Evolutionary conservation across 2,329 filamentous ascomycete species (phyloP).

Genomic region (Byssothecium circinans): DNA sequence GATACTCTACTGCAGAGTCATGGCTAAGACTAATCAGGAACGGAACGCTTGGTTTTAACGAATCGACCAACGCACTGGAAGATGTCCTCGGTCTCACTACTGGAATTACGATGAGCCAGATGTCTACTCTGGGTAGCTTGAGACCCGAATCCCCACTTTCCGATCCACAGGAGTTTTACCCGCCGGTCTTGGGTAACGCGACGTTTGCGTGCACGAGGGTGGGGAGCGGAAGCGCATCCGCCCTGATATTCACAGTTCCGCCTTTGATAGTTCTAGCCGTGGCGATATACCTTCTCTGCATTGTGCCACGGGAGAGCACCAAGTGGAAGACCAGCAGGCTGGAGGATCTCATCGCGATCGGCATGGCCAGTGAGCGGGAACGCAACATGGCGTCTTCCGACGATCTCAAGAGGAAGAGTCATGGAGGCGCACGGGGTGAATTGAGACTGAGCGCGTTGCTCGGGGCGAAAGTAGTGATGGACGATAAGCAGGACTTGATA

Average conservation of each 20-base stretch:
- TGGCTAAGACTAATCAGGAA: constrained; percentile 5
- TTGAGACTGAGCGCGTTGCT: neutral
- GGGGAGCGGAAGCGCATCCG: constrained; percentile 2
- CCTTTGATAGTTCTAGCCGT: constrained; percentile 4
- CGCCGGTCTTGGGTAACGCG: constrained; percentile 4
- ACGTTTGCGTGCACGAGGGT: constrained; percentile 10
- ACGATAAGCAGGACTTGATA: neutral
- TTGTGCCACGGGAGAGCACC: constrained; percentile 2
- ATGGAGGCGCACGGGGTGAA: neutral
- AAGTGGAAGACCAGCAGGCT: constrained; percentile 6
- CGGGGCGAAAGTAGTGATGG: neutral
- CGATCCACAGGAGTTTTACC: constrained; percentile 1
- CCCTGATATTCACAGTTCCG: constrained; percentile 8
- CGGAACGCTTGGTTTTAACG: constrained; percentile 2
- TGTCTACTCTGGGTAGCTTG: constrained; percentile 5
- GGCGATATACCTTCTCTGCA: constrained; percentile 6
- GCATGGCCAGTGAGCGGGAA: constrained; percentile 7
- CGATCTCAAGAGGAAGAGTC: neutral
- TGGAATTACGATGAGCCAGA: constrained; percentile 9
- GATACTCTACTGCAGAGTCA: constrained; percentile 3
- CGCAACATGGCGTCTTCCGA: constrained; percentile 3
- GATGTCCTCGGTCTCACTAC: constrained; percentile 8
- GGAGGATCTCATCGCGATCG: constrained; percentile 7
- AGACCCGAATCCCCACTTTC: neutral
- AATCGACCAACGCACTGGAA: constrained; percentile 7